Percentiles rank a stretch among this genome's conserved stretches.
phyloP scores from a whole-genome alignment of 2,329 filamentous ascomycete genomes.

The Aspergillus felis region DNA sequence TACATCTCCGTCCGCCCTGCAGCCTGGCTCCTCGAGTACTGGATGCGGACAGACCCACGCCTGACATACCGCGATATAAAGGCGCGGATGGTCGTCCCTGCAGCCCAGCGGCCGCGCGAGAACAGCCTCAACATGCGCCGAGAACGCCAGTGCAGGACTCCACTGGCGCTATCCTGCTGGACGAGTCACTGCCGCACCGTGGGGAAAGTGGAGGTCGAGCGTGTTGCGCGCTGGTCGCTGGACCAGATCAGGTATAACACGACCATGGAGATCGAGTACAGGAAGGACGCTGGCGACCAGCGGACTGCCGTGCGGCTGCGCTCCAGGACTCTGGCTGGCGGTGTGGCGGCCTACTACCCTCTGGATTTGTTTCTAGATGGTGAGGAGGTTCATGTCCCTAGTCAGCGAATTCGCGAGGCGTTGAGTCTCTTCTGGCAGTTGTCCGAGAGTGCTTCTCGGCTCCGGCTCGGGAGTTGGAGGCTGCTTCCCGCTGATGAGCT shows the following conservation, averaged over 20 bases:
- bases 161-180: constrained; percentile 26
- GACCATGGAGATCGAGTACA: constrained; percentile 20
- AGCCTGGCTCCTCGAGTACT: constrained; percentile 29
- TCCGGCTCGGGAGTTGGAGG: constrained; percentile 14
- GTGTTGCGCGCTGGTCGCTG: constrained; percentile 20
- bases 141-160: constrained; percentile 21
- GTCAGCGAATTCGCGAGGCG: constrained; percentile 8
- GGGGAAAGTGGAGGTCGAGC: constrained; percentile 23
- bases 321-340: constrained; percentile 11
- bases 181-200: constrained; percentile 14
- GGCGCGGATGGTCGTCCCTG: constrained; percentile 22
- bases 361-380: constrained; percentile 18
- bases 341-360: constrained; percentile 7
- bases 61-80: constrained; percentile 27
- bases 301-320: constrained; percentile 11
- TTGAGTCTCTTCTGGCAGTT: constrained; percentile 16
- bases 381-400: constrained; percentile 7
- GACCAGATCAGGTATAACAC: constrained; percentile 26
- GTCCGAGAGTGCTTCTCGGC: constrained; percentile 8
- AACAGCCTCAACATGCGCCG: constrained; percentile 27
- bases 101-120: constrained; percentile 13
- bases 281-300: background rate
- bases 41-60: constrained; percentile 25
- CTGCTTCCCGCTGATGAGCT: constrained; percentile 13
- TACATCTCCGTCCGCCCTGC: constrained; percentile 23